phyloP scores from a whole-genome alignment of 352 stramenopile genomes.

The Pilasporangium apinafurcum region DNA sequence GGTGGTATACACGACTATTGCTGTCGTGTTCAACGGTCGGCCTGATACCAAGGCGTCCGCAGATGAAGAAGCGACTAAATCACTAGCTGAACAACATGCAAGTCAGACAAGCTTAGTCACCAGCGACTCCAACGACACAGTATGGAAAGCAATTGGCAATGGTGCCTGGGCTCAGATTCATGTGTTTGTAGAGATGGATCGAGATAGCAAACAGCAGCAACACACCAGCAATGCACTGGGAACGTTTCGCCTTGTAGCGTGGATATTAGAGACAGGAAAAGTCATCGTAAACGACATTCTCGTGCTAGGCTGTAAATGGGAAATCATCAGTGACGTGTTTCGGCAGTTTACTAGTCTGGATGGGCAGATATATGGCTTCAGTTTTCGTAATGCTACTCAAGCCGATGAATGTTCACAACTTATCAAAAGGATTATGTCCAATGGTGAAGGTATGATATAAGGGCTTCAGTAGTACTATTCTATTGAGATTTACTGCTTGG shows the following conservation, averaged over 20 bases:
- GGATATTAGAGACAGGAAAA: slow-evolving; percentile 45
- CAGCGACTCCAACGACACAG: neutral
- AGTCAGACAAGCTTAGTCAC: no score
- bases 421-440: slow-evolving; percentile 31
- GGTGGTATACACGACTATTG: slow-evolving; percentile 30
- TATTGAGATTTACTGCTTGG: neutral
- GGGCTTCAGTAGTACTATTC: neutral
- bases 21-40: slow-evolving; percentile 16
- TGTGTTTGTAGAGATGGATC: slow-evolving; percentile 42
- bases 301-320: slow-evolving; percentile 30
- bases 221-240: slow-evolving; percentile 10
- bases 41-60: neutral
- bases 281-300: slow-evolving; percentile 52
- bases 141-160: slow-evolving; percentile 31
- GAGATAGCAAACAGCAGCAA: neutral
- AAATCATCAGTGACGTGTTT: slow-evolving; percentile 22
- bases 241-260: slow-evolving; percentile 46
- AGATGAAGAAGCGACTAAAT: neutral
- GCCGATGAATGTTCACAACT: slow-evolving; percentile 44
- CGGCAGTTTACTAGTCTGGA: slow-evolving; percentile 32
- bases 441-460: slow-evolving; percentile 21
- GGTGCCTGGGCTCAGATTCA: slow-evolving; percentile 48
- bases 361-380: slow-evolving; percentile 36
- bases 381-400: slow-evolving; percentile 32
- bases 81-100: no score